Base-by-base conservation (phyloP, 2,329 filamentous ascomycete genomes). In the Magnaporthales sp. region DNA sequence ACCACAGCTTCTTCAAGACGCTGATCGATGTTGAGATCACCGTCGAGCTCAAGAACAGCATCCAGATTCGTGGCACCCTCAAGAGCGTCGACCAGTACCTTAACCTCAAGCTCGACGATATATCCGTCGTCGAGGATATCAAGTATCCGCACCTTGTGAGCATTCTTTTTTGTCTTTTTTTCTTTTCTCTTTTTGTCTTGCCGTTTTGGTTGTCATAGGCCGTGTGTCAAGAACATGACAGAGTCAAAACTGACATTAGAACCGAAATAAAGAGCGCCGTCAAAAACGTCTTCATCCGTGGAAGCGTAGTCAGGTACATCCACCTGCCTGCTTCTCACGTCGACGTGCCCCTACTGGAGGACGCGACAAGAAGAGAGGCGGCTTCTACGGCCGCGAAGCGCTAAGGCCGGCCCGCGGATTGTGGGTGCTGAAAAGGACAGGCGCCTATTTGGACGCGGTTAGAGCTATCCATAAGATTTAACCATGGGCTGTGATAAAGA, bases 21-120 rank as follows among this genome's bases (percentile, higher is more conserved):
- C 91, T 98, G 74, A 96, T 97, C 77, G 95, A 97, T 83, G 91
- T 95, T 72, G 89, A 96, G 83, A 93, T 99, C 75, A 98, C 93
- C 62, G 93, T 99, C 76, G 95, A 99, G 83, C 91, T 99, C 78
- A 99, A 99, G 82, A 99, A 99, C 79, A 95, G 99, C 80, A 96
- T 99, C 73, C 93, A 93, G 76, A 96, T 99, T 77, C 91, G 92
- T 73, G 95, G 95, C 71, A 96, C 90, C 46, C 85, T 99, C 71
- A 99, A 98, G 84, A 96, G 91, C 75, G 94, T 99, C 71, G 95
- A 99, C 77, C 95, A 98, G 82, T 91, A 96, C 80, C 87, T 99
- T 75, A 99, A 99, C 81, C 97, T 99, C 81, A 98, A 98, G 83
- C 87, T 99, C 64, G 95, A 99, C 75, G 92, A 97, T 75, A 96